Base-by-base conservation (phyloP, 2,329 filamentous ascomycete genomes). In the Talaromyces sp. region DNA sequence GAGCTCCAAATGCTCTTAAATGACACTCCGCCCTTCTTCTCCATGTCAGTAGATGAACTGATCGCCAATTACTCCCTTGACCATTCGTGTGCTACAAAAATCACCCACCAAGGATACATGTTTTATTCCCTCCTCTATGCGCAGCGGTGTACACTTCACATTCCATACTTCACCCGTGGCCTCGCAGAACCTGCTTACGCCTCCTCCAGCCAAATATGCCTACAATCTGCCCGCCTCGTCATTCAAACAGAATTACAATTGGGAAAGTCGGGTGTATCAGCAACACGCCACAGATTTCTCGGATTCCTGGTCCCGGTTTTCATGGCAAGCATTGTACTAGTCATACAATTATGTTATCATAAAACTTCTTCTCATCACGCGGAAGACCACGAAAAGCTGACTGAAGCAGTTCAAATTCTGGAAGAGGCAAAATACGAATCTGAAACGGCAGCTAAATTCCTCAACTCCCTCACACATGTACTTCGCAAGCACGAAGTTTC, bases 121-220 rank as follows among this genome's bases (percentile, higher is more conserved):
- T 21, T 51, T 25, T 36, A 35, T 28, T 51, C 46, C 19, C 17
- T 51, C 7, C 15, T 21, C 46, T 36, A 21, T 9, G 15, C 46
- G 7, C 46, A 51, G 17, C 46, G 46, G 33, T 51, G 46, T 25
- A n/a, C 15, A 51, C 46, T 51, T 36, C 46, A 51, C 46, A 51
- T 51, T 19, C 46, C 46, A 8, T 51, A 51, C 19, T 35, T 51
- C 13, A 51, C 28, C 17, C 46, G 46, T 21, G 46, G 46, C 7
- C 19, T 51, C 19, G 15, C 17, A 15, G 46, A 51, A 28, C 46
- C 21, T 19, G 46, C 15, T 6, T 51, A 51, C 17, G 46, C 46
- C 17, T 11, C 46, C 15, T 51, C 46, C 17, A 10, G 46, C 13
- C 15, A 51, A n/a, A 51, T 51, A n/a, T 51, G 46, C 46, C 46